Evolutionary conservation across 306 rosid species (phyloP), one percentile per base, ranked within the genome.

Genomic region (Begonia loranthoides): DNA sequence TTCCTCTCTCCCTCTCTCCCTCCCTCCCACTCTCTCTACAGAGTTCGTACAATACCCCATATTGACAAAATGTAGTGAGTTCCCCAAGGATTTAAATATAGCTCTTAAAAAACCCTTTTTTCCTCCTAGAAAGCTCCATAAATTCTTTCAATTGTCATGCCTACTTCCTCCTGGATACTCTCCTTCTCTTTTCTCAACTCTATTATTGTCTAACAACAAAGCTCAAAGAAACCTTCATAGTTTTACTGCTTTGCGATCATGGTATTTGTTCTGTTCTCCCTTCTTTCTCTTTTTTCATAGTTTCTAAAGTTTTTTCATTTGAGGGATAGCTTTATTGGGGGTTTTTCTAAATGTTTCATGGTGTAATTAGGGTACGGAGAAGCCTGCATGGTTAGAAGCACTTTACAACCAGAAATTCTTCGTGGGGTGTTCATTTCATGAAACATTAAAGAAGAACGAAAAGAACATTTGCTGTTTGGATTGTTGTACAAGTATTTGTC

Each of bases 371-470:
- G 96, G 89, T 69, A 74, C 75, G 60, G 68, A 78, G 58, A 86
- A 80, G 71, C 99, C 99, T 69, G 93, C 94, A 73, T 92, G 99
- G 99, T 80, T 92, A 80, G 96, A 92, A 63, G 96, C 99, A 46
- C 93, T 92, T 15, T 80, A 78, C 34, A 67, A 57, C 5, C 59
- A 92, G 46, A 92, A 80, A 39, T 92, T 92, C 85, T 92, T 92
- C 28, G 84, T 70, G 58, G 78, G 82, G 5, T 92, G 99, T 17
- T 80, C 78, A 2, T 74, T 54, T 48, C 99, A 92, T 50, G 99
- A 92, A 57, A 78, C 68, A 11, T 65, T 82, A 3, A 92, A 83
- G 62, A 92, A 92, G 84, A 92, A 92, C 39, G 99, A 92, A 65
- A 86, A 86, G 79, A 92, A 92, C 69, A 77, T 92, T 1, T 92